Base-by-base conservation (phyloP, 176 grass and related monocot genomes). In the Raddia guianensis region DNA sequence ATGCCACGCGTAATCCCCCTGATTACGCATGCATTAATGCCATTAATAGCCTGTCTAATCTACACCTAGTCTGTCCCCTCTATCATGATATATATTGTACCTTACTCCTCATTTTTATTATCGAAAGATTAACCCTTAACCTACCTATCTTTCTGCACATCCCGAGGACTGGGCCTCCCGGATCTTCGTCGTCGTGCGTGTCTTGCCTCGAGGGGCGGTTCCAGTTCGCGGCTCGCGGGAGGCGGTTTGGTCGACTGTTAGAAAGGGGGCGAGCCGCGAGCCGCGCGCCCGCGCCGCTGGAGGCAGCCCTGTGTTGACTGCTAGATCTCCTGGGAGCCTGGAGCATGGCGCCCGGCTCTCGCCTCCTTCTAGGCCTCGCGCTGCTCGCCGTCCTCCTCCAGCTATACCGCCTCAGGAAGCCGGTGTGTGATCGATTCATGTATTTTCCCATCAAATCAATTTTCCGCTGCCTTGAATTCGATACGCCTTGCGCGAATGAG, bases 331-430 rank as follows among this genome's bases (percentile, higher is more conserved):
- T 1, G 14, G 69, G 35, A 68, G 46, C 47, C 27, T 48, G 11
- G 3, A 10, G 14, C 1, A 88, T 84, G 81, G 77, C 49, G 49
- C 82, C 67, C 49, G 87, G 87, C 27, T 48, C 48, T 43, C 87
- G 82, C 56, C 49, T 86, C 48, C 91, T 88, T 27, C 81, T 91
- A 49, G 85, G 43, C 1, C 55, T 93, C 43, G 78, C 73, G 3
- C 73, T 91, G 43, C 12, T 71, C 20, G 88, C 74, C 20, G 74
- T 93, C 34, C 14, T 93, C 42, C 66, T 88, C 73, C 88, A 93
- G 88, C 66, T 83, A 78, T 83, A 89, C 74, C 85, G 82, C 73
- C 77, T 80, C 54, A 77, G 82, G 33, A 91, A 88, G 49, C 91
- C 85, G 69, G 91, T 91, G 70, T 19, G 82, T 73, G 58, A 70